Evolutionary conservation across 306 rosid genomes (phyloP), one percentile per base, ranked within the genome.

Genomic region (Cyamopsis tetragonoloba): DNA sequence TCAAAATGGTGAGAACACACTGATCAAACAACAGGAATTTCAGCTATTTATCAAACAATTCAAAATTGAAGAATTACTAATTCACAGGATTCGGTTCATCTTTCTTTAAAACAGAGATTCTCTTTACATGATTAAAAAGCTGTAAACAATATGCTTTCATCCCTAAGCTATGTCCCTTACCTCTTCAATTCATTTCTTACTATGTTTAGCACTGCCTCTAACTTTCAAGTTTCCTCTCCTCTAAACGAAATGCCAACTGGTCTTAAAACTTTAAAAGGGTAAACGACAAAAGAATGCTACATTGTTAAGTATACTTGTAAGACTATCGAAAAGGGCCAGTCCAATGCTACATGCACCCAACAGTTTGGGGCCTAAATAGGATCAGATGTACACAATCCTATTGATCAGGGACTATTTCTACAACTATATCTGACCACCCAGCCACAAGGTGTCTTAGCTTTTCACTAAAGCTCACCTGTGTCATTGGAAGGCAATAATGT

Each of bases 211-310:
- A 55, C 70, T 69, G 68, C 59, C 80, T 70, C 68, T 64, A 63
- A 34, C 37, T 72, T 31, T 35, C 7, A 37, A 41, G 44, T 67
- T 65, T 67, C 68, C 78, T 69, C 49, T 38, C 18, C 69, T 74
- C 76, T 47, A 47, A n/a, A 27, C 5, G 65, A 63, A 72, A 79
- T 57, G 62, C 72, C 83, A 34, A 77, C 63, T 72, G 26, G 41
- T 49, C 71, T 47, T 65, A 74, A 65, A 63, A 28, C 32, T 26
- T 57, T 49, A 38, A n/a, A 57, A 77, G 46, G 60, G 70, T 58
- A 58, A 58, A 44, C 6, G 51, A 49, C 56, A 73, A 71, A 85
- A 80, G 77, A 84, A 80, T 75, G 80, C 76, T 70, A 70, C 46
- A 60, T 72, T 70, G 70, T 27, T 43, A 80, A 64, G 75, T 72